phyloP scores from a whole-genome alignment of 2,329 filamentous ascomycete genomes.

The Alternaria postmessia region DNA sequence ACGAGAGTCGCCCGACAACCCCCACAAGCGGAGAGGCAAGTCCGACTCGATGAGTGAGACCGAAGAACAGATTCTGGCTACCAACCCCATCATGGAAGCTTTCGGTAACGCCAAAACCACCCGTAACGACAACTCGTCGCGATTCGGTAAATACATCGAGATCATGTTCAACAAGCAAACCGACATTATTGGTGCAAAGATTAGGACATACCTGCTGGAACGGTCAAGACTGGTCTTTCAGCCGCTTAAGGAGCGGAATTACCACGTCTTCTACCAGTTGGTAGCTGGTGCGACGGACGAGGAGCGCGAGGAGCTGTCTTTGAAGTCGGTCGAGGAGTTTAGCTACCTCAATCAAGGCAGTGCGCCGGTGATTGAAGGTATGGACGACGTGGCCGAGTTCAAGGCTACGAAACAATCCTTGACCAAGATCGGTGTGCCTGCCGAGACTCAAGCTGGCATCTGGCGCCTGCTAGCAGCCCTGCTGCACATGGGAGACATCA shows the following conservation, averaged over 20 bases:
- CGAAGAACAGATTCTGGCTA: constrained; percentile 96
- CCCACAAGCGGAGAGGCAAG: constrained; percentile 79
- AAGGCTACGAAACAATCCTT: constrained; percentile 86
- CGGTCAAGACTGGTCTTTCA: constrained; percentile 97
- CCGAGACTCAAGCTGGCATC: constrained; percentile 79
- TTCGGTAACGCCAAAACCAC: constrained; percentile 99
- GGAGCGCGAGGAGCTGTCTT: constrained; percentile 79
- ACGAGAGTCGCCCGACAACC: constrained; percentile 89
- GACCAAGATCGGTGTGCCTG: constrained; percentile 82
- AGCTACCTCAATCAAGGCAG: constrained; percentile 97
- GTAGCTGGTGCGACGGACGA: constrained; percentile 88
- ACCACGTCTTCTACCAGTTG: constrained; percentile 98
- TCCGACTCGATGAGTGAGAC: constrained; percentile 91
- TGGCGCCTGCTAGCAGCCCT: constrained; percentile 91
- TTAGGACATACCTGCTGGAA: constrained; percentile 93
- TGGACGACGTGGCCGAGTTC: constrained; percentile 96
- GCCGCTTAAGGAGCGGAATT: constrained; percentile 96
- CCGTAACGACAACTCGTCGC: constrained; percentile 97
- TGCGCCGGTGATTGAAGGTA: constrained; percentile 87
- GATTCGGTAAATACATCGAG: constrained; percentile 99
- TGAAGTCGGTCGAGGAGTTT: constrained; percentile 87
- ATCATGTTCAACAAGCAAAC: constrained; percentile 98
- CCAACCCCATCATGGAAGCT: constrained; percentile 99
- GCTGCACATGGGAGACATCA: constrained; percentile 94
- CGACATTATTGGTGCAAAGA: constrained; percentile 97